Evolutionary conservation across 2,329 filamentous ascomycete species (phyloP).

Genomic region (Colletotrichum cuscutae): DNA sequence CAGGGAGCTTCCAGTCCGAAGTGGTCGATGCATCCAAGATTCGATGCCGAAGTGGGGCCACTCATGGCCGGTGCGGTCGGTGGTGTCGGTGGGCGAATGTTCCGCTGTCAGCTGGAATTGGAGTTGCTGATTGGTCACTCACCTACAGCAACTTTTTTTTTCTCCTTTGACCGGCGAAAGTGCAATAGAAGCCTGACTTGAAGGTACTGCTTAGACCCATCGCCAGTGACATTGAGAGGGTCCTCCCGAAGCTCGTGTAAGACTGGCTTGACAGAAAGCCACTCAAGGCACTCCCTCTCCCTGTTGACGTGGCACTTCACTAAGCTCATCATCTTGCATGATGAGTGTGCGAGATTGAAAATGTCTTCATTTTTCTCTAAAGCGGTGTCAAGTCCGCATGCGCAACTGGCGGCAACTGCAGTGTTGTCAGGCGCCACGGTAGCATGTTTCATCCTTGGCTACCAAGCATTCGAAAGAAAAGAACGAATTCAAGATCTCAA

Average conservation of each 20-base stretch:
- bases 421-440: constrained; percentile 71
- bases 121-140: constrained; percentile 8
- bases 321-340: neutral
- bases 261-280: neutral
- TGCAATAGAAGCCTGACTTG: neutral
- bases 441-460: constrained; percentile 69
- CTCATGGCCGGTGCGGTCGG: neutral
- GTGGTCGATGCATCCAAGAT: neutral
- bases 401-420: constrained; percentile 78
- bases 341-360: constrained; percentile 31
- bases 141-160: constrained; percentile 5
- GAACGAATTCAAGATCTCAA: constrained; percentile 68
- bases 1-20: neutral
- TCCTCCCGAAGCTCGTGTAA: neutral
- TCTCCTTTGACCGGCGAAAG: neutral
- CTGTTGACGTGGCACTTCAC: neutral
- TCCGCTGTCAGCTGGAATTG: neutral
- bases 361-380: constrained; percentile 59
- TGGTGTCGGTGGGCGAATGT: constrained; percentile 6
- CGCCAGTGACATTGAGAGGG: neutral
- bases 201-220: constrained; percentile 6
- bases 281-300: neutral
- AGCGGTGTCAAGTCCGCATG: constrained; percentile 55
- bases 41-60: neutral
- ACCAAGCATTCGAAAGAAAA: constrained; percentile 67